Evolutionary conservation across 139 green algal species (phyloP).

Genomic region (Haematococcus lacustris): DNA sequence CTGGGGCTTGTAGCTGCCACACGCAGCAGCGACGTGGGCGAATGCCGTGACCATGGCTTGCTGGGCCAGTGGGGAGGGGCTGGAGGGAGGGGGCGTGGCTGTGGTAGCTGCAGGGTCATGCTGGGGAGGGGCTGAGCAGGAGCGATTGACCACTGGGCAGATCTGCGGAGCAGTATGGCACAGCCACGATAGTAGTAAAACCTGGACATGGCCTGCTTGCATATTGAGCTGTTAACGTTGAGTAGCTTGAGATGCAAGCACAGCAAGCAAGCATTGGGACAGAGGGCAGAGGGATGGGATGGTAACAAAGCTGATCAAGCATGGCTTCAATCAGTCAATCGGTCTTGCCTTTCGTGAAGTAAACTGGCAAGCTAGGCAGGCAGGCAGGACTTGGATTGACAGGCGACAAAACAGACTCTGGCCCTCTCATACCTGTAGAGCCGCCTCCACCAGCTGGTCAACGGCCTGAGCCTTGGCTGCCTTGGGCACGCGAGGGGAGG

Average conservation of each 20-base stretch:
- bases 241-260: background rate
- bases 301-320: background rate
- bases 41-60: slow-evolving; percentile 2
- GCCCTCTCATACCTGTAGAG: slow-evolving; percentile 17
- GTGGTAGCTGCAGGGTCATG: background rate
- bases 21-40: background rate
- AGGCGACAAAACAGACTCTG: background rate
- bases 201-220: background rate
- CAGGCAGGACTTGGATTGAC: background rate
- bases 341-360: background rate
- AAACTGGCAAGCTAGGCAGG: background rate
- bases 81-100: background rate
- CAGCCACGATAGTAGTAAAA: background rate
- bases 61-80: slow-evolving; percentile 1
- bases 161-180: background rate
- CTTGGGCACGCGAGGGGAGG: slow-evolving; percentile 8
- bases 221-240: too few relatives aligned
- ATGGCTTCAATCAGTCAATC: background rate
- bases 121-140: too few relatives aligned
- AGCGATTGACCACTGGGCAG: background rate
- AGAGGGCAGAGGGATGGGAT: background rate
- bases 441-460: slow-evolving; percentile 15
- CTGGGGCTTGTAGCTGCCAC: background rate
- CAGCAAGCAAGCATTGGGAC: background rate
- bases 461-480: slow-evolving; percentile 8